phyloP scores from a whole-genome alignment of 176 grass and related monocot genomes.

The Zoysia pacifica region DNA sequence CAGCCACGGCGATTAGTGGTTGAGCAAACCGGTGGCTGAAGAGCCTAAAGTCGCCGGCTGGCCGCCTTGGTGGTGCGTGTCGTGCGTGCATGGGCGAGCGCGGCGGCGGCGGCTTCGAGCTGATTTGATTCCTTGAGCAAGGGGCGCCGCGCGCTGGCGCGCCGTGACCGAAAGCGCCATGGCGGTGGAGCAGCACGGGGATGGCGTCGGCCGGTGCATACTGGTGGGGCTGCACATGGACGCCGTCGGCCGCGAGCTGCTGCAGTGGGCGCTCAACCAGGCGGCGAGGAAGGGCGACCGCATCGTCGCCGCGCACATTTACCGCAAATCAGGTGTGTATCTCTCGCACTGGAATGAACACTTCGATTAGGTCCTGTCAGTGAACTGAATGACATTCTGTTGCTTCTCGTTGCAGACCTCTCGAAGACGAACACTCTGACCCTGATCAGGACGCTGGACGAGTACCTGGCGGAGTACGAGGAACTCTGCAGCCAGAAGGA shows the following conservation, averaged over 20 bases:
- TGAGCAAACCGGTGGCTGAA: conserved; percentile 25
- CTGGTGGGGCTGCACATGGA: conserved; percentile 89
- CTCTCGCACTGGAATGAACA: not conserved
- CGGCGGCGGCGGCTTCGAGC: not conserved
- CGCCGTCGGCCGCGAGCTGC: conserved; percentile 72
- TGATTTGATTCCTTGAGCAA: conserved; percentile 16
- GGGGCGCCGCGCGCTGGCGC: not conserved
- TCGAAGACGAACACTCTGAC: conserved; percentile 71
- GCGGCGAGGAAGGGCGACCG: conserved; percentile 67
- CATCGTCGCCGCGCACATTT: conserved; percentile 85
- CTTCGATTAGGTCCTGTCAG: conserved; percentile 13
- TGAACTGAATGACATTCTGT: not conserved
- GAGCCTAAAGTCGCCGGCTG: not conserved
- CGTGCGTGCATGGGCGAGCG: not conserved
- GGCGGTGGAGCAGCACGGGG: conserved; percentile 46
- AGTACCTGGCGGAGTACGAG: conserved; percentile 76
- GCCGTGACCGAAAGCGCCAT: conserved; percentile 1
- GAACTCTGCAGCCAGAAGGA: conserved; percentile 66
- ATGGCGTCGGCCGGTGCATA: conserved; percentile 59
- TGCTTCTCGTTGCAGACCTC: conserved; percentile 45
- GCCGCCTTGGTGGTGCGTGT: not conserved
- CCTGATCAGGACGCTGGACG: conserved; percentile 75
- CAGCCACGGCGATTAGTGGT: conserved; percentile 44
- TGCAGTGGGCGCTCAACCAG: conserved; percentile 67
- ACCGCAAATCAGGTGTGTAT: conserved; percentile 76